Percentiles rank a stretch among this genome's conserved stretches.
Conservation (phyloP, 2,329 filamentous ascomycete genomes). For the Beauveria sp. region DNA sequence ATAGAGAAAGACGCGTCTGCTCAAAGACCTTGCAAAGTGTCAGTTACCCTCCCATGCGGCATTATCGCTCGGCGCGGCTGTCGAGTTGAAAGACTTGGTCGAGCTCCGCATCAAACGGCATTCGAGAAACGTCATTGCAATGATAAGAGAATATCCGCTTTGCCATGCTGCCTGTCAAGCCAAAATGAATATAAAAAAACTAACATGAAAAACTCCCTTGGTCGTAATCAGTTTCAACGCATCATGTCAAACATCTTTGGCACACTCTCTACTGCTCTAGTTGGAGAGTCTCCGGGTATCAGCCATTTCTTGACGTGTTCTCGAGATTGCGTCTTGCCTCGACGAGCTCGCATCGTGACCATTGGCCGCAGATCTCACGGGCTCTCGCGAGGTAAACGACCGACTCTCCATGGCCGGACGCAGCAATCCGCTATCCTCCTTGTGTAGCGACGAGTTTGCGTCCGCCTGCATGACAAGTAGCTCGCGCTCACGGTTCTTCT, state of each 20-base stretch:
- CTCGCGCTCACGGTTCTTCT: constrained; percentile 62
- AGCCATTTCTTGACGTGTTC: constrained; percentile 27
- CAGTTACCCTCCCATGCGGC: neutral
- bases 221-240: constrained; percentile 8
- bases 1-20: constrained; percentile 7
- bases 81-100: neutral
- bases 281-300: constrained; percentile 10
- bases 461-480: constrained; percentile 44
- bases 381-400: constrained; percentile 62
- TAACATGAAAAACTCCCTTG: constrained; percentile 3
- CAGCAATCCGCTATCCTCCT: constrained; percentile 29
- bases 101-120: neutral
- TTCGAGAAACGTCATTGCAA: neutral
- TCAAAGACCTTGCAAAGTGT: neutral
- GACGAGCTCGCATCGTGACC: constrained; percentile 43
- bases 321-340: constrained; percentile 38
- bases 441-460: constrained; percentile 35
- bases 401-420: constrained; percentile 45
- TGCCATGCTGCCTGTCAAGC: constrained; percentile 11
- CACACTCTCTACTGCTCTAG: constrained; percentile 5
- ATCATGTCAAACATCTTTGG: constrained; percentile 10
- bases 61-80: neutral
- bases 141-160: constrained; percentile 8
- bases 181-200: constrained; percentile 9
- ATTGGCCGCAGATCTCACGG: constrained; percentile 46